A percentile compares a stretch with the other conserved stretches of the same genome.
Evolutionary conservation across 2,329 filamentous ascomycete species (phyloP).

Genomic region (Aspergillus sergii): DNA sequence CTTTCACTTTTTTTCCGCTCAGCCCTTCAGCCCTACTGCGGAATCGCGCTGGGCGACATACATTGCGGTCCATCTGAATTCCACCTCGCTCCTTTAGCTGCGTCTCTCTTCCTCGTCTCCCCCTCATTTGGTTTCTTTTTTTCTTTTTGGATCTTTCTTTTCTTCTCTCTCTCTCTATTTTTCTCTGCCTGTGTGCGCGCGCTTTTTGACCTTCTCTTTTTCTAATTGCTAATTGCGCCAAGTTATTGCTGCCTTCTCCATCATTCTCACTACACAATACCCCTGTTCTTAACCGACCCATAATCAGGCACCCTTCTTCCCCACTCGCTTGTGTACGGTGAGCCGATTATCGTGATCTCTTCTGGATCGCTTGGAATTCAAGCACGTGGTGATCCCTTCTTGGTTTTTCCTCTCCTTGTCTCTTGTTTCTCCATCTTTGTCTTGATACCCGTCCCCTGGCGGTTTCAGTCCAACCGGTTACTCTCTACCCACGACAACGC

Average conservation of each 20-base stretch:
- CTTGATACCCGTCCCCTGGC: background rate
- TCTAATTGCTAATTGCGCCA: background rate
- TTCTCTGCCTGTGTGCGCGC: background rate
- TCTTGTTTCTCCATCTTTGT: background rate
- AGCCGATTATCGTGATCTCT: constrained; percentile 1
- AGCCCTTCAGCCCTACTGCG: background rate
- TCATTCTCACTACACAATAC: background rate
- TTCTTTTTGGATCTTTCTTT: background rate
- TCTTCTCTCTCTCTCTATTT: background rate
- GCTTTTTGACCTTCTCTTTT: background rate
- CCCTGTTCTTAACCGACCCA: background rate
- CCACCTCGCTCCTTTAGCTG: background rate
- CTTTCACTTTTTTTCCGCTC: background rate
- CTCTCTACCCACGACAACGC: background rate
- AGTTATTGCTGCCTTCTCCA: background rate
- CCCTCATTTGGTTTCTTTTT: background rate
- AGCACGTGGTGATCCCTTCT: background rate
- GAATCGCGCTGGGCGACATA: background rate
- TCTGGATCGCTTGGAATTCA: background rate
- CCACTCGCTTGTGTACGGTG: background rate
- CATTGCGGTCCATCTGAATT: background rate
- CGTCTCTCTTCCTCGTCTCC: background rate
- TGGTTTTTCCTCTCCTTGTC: background rate
- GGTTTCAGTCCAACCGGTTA: background rate
- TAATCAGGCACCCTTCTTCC: background rate